Conservation (phyloP, 2,329 filamentous ascomycete species). For the Cercospora sp. region DNA sequence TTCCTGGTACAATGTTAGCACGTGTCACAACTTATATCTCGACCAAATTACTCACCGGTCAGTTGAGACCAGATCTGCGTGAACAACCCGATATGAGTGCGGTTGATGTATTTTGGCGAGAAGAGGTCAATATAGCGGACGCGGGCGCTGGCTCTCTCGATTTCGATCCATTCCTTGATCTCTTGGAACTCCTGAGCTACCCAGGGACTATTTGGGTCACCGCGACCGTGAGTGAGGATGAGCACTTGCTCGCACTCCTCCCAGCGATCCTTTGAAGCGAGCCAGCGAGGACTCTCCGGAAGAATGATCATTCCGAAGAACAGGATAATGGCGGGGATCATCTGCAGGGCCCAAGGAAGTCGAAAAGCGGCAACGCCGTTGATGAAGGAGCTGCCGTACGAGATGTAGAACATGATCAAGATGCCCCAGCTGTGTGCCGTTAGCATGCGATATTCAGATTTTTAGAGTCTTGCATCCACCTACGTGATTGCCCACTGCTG, state of each 20-base stretch:
- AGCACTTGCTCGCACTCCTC: constrained; percentile 63
- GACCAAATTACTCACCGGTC: constrained; percentile 45
- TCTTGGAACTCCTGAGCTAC: constrained; percentile 69
- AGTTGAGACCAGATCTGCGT: constrained; percentile 75
- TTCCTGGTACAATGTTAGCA: background rate
- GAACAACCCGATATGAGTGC: constrained; percentile 69
- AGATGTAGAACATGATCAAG: constrained; percentile 46
- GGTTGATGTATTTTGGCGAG: constrained; percentile 71
- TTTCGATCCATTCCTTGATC: constrained; percentile 64
- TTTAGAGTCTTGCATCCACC: constrained; percentile 33
- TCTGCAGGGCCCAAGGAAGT: constrained; percentile 45
- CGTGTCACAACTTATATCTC: background rate
- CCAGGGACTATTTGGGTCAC: constrained; percentile 47
- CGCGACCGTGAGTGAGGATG: constrained; percentile 61
- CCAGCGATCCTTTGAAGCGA: constrained; percentile 63
- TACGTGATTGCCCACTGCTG: constrained; percentile 73
- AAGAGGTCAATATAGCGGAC: constrained; percentile 72
- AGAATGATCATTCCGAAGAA: constrained; percentile 55
- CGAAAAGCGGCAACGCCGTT: constrained; percentile 50
- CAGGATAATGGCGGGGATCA: constrained; percentile 50
- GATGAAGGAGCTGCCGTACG: constrained; percentile 64
- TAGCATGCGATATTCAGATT: constrained; percentile 41
- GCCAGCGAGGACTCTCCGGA: constrained; percentile 68
- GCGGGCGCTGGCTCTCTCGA: constrained; percentile 68
- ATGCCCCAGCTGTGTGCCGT: constrained; percentile 53